Evolutionary conservation across 345 rosid genomes (phyloP).

Genomic region (Geranium rotundifolium): DNA sequence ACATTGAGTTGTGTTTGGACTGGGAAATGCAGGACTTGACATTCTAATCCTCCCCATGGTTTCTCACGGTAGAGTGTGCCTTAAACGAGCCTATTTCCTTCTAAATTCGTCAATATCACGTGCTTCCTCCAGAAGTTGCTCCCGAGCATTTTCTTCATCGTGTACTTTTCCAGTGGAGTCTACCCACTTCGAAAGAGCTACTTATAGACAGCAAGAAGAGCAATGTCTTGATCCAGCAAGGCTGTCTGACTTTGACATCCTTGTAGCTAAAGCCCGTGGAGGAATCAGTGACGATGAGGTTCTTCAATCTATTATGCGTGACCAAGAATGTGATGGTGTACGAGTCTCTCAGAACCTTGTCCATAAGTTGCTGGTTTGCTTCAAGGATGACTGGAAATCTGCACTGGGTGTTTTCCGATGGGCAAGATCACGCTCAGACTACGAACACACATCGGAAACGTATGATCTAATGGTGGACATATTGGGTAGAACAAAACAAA

Average conservation of each 20-base stretch:
- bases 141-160: constrained; percentile 6
- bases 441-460: constrained; percentile 29
- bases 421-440: constrained; percentile 41
- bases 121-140: constrained; percentile 12
- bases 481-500: constrained; percentile 56
- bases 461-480: constrained; percentile 56
- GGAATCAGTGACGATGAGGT: constrained; percentile 44
- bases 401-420: constrained; percentile 65
- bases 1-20: too few relatives aligned
- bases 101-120: constrained; percentile 12
- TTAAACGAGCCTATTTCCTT: constrained; percentile 10
- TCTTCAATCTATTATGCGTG: constrained; percentile 24
- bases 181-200: constrained; percentile 5
- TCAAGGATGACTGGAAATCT: constrained; percentile 76
- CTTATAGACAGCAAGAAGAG: constrained; percentile 7
- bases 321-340: constrained; percentile 23
- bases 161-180: constrained; percentile 11
- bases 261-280: constrained; percentile 21
- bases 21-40: not conserved
- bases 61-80: constrained; percentile 9
- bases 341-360: constrained; percentile 36
- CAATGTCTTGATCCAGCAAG: constrained; percentile 6
- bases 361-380: constrained; percentile 40
- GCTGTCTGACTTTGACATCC: constrained; percentile 17
- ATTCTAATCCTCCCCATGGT: constrained; percentile 20